Conservation (phyloP, 768 basidiomycete genomes). For the Suillus fuscotomentosus region DNA sequence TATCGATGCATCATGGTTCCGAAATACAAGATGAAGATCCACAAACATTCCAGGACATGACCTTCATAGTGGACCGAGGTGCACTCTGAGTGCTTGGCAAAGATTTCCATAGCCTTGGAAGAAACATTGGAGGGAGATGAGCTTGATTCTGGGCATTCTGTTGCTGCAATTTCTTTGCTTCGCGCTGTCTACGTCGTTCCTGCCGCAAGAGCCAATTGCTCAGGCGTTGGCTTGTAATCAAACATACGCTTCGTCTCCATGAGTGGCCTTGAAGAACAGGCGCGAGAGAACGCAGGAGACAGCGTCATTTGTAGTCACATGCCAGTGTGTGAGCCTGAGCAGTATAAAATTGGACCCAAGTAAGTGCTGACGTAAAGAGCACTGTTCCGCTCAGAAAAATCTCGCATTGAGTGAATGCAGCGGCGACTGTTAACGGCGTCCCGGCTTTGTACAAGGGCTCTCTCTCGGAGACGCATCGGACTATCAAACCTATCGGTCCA, state of each 20-base stretch:
- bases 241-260: constrained; percentile 2
- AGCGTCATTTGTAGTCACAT: not conserved
- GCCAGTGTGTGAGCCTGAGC: not conserved
- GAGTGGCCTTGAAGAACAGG: not conserved
- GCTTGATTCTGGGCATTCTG: constrained; percentile 16
- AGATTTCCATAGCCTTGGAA: constrained; percentile 35
- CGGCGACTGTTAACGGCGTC: constrained; percentile 30
- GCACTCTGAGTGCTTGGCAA: constrained; percentile 14
- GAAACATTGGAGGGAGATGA: constrained; percentile 12
- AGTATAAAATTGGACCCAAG: not conserved
- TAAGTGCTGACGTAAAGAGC: constrained; percentile 5
- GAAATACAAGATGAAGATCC: constrained; percentile 2
- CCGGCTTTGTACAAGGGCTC: constrained; percentile 13
- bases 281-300: not conserved
- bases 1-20: constrained; percentile 5
- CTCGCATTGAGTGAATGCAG: constrained; percentile 31
- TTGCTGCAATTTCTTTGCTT: constrained; percentile 39
- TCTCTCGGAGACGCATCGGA: constrained; percentile 12
- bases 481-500: not conserved
- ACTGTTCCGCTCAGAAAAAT: not conserved
- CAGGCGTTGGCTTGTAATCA: constrained; percentile 41
- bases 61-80: constrained; percentile 34
- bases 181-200: constrained; percentile 40
- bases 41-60: constrained; percentile 87
- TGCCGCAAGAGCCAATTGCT: constrained; percentile 57